Evolutionary conservation across 257 asterid genomes (phyloP).

Genomic region (Haberlea rhodopensis): DNA sequence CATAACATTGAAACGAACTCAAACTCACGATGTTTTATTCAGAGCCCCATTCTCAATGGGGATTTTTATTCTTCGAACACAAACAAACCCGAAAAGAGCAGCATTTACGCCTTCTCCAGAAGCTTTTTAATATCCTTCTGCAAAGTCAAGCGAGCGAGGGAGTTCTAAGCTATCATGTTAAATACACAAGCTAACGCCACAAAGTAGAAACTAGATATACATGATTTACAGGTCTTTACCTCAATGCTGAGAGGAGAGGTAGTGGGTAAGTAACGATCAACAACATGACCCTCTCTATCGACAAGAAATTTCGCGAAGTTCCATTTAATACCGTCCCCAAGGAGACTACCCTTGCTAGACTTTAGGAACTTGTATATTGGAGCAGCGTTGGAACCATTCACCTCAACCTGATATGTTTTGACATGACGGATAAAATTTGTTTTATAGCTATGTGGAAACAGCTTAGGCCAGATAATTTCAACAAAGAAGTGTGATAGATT

Average conservation of each 20-base stretch:
- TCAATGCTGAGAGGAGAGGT: conserved; percentile 86
- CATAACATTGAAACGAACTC: no score
- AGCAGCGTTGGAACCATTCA: conserved; percentile 66
- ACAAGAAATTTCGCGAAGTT: conserved; percentile 86
- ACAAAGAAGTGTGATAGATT: no score
- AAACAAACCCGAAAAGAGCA: not conserved
- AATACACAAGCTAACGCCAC: no score
- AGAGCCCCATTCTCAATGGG: conserved; percentile 11
- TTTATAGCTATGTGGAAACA: not conserved
- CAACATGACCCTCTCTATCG: conserved; percentile 69
- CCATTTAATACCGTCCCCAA: conserved; percentile 77
- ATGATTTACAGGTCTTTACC: conserved; percentile 35
- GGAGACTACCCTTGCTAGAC: conserved; percentile 67
- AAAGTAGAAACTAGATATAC: not conserved
- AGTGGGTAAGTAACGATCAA: conserved; percentile 85
- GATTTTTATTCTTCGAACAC: conserved; percentile 17
- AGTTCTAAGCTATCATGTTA: not conserved
- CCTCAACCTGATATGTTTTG: conserved; percentile 55
- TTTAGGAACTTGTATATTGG: conserved; percentile 78
- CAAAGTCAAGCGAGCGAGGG: conserved; percentile 21
- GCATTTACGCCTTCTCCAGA: conserved; percentile 43
- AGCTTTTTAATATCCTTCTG: conserved; percentile 95
- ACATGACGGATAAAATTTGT: not conserved
- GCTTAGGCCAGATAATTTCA: not conserved
- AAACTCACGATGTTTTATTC: not conserved